phyloP scores from a whole-genome alignment of 75 land plant genomes.

The Isoetes taiwanensis region DNA sequence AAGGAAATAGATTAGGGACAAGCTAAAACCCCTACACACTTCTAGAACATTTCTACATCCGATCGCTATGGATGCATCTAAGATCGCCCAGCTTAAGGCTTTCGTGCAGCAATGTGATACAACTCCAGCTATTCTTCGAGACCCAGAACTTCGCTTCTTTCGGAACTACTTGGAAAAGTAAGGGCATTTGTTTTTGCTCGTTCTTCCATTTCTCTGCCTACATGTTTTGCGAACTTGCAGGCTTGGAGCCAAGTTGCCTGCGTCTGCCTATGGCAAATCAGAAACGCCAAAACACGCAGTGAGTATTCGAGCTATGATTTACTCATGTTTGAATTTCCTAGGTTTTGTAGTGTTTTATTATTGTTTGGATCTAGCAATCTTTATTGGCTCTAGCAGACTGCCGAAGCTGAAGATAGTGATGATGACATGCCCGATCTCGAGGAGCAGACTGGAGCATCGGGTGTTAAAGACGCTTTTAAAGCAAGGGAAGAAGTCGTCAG shows the following conservation, averaged over 20 bases:
- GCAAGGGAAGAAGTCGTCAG: constrained; percentile 18
- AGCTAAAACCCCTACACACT: too few species aligned
- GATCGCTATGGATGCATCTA: constrained; percentile 51
- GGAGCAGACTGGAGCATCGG: constrained; percentile 12
- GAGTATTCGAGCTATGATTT: constrained; percentile 6
- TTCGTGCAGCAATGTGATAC: constrained; percentile 57
- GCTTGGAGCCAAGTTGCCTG: constrained; percentile 61
- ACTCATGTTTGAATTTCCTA: not conserved
- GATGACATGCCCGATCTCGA: constrained; percentile 53
- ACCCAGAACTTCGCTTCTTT: constrained; percentile 75
- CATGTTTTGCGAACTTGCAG: constrained; percentile 16
- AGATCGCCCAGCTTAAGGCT: constrained; percentile 42
- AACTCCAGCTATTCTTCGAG: constrained; percentile 42
- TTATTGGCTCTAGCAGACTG: too few species aligned
- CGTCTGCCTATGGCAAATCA: constrained; percentile 30
- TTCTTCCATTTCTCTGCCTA: not conserved
- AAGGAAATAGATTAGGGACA: too few species aligned
- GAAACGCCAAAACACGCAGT: constrained; percentile 15
- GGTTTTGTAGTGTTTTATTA: not conserved
- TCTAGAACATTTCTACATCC: too few species aligned
- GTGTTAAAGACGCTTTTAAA: not conserved
- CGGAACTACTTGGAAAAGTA: constrained; percentile 84
- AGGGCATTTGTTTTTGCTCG: not conserved
- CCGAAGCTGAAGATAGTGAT: constrained; percentile 55
- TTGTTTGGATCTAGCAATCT: not conserved